A percentile compares a stretch with the other conserved stretches of the same genome.
Conservation (phyloP, 805 yeast genomes). For the Peterozyma toletana region DNA sequence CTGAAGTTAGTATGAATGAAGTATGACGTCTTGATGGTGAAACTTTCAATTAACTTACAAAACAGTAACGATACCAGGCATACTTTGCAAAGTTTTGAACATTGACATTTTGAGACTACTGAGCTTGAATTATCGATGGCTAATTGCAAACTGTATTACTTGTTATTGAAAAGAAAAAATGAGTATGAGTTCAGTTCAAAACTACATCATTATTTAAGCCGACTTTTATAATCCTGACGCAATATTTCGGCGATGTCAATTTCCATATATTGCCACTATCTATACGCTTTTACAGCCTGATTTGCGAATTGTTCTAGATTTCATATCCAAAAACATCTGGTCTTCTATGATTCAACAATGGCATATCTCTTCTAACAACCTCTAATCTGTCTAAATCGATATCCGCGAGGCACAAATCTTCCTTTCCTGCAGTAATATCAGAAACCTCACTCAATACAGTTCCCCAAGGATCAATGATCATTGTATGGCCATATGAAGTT, state of each 20-base stretch:
- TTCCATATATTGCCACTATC: no score
- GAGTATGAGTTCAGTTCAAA: no score
- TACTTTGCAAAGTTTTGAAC: constrained; percentile 36
- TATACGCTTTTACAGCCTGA: no score
- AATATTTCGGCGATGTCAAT: no score
- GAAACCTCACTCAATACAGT: constrained; percentile 53
- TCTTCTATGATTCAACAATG: constrained; percentile 68
- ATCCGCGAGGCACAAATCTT: constrained; percentile 53
- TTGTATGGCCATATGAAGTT: constrained; percentile 78
- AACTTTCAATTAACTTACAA: constrained; percentile 19
- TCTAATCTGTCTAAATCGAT: constrained; percentile 46
- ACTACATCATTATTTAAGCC: no score
- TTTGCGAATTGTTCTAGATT: constrained; percentile 11
- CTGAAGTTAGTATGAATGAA: no score
- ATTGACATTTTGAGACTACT: constrained; percentile 29
- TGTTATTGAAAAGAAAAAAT: no score
- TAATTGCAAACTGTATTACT: no score
- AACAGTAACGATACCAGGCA: constrained; percentile 39
- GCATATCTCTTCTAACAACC: constrained; percentile 62
- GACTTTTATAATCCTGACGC: no score
- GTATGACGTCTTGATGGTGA: no score
- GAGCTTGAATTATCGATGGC: no score
- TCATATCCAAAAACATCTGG: constrained; percentile 47
- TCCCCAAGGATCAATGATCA: constrained; percentile 94
- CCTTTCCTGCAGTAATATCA: constrained; percentile 28